Evolutionary conservation across 2,329 filamentous ascomycete species (phyloP), one percentile per base, ranked within the genome.

Genomic region (Calonectria henricotiae): DNA sequence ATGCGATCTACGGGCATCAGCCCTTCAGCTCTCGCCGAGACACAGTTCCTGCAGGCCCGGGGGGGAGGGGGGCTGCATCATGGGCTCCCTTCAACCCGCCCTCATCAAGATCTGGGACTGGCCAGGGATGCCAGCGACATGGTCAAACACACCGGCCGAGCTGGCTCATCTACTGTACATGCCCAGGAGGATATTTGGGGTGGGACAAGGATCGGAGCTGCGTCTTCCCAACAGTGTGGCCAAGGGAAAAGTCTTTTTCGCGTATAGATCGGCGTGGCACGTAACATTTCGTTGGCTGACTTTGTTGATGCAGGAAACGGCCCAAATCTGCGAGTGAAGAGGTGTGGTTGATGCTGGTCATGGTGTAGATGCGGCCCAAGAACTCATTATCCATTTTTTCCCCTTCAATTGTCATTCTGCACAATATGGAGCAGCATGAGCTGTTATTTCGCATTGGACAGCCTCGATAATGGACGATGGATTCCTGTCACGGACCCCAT

Each of bases 31-130:
- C 37, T 58, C 51, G 51, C 35, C 39, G 51, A 58, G 51, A 32
- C 51, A 58, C 51, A 58, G 51, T 58, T 58, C 35, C 51, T 58
- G 51, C 35, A 58, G 51, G 51, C 51, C 51, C 12, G 32, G 20
- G 27, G n/a, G n/a, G 7, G 27, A 30, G 27, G 27, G 32, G 32
- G 51, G 35, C 51, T 27, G 51, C 51, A 32, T 58, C 51, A 58
- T 55, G 51, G 51, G 32, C 51, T 37, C 13, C 20, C 13, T 32
- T 15, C 32, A 23, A 7, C 51, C n/a, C 17, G 17, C 27, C 30
- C 13, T 55, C 20, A 17, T 55, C 20, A 17, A 39, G 32, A 58
- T 58, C 32, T 37, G 35, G 51, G 51, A 37, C 51, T 58, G 25
- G 51, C 51, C 20, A 20, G 20, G 20, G 51, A 25, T 39, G 13